Conservation (phyloP, 495 filamentous ascomycete species). For the Podospora bellae-mahoneyi region DNA sequence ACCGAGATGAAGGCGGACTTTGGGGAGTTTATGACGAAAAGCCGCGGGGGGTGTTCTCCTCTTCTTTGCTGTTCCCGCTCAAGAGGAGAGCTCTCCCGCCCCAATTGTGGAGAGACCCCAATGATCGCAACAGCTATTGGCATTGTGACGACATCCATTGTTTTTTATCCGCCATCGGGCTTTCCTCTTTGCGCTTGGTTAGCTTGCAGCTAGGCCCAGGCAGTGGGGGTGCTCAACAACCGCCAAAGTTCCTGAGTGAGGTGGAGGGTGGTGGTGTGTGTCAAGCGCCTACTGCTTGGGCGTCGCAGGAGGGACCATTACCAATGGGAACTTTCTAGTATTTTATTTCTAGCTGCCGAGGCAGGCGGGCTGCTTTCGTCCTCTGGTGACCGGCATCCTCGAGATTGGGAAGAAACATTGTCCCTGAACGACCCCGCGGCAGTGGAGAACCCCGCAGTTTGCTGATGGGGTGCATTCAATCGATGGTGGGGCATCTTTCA, state of each 20-base stretch:
- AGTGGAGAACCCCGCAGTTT: background rate
- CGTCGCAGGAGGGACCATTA: no score
- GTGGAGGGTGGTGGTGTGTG: background rate
- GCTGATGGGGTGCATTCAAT: background rate
- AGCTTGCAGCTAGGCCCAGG: background rate
- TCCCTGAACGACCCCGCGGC: background rate
- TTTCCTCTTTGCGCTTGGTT: background rate
- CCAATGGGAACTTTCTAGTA: background rate
- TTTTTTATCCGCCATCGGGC: slow-evolving; percentile 14
- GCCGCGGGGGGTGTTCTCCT: background rate
- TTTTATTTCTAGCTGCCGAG: background rate
- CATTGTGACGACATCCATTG: slow-evolving; percentile 29
- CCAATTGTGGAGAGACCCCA: slow-evolving; percentile 11
- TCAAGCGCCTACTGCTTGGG: background rate
- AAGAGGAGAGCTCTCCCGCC: slow-evolving; percentile 6
- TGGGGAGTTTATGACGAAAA: slow-evolving; percentile 14
- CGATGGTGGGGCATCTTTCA: background rate
- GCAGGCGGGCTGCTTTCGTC: background rate
- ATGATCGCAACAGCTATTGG: slow-evolving; percentile 22
- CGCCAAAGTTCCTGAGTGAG: background rate
- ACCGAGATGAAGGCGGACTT: background rate
- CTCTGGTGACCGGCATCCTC: background rate
- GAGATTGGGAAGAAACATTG: background rate
- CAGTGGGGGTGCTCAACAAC: background rate
- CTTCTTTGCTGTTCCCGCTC: background rate